Base-by-base conservation (phyloP, 2,329 filamentous ascomycete species). In the Falciphora oryzae region DNA sequence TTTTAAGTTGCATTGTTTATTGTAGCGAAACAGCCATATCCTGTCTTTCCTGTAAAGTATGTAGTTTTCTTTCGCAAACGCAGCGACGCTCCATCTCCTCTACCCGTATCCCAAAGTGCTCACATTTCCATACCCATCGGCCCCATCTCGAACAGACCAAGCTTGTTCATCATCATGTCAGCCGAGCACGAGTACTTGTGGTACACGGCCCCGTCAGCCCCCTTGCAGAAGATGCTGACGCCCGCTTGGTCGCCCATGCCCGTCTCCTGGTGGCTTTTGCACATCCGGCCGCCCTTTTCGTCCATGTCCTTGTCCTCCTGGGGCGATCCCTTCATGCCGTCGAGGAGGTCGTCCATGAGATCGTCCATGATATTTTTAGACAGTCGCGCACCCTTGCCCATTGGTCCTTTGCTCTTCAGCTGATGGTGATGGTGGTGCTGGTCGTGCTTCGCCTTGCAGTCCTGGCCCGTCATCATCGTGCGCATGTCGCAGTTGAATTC, bases 401-500 rank as follows among this genome's bases (percentile, higher is more conserved):
- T 53, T 22, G 44, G 44, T 14, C 22, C 44, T 11, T 22, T 53
- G 44, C 22, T 18, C 14, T 53, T 22, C 16, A 50, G 3, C 22
- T 10, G 7, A 4, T 25, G 22, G 22, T 22, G 38, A 18, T 44
- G 38, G 8, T 44, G 38, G 18, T n/a, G 44, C 16, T 4, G 22
- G 44, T 11, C 44, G 22, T 10, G 44, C 44, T 1, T 53, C 44
- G 18, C 44, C 7, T 22, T n/a, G 6, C 44, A 22, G 5, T 60
- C 57, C 35, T 57, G 32, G 13, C 53, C 50, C 62, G 44, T 53
- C 44, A 31, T 25, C 38, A 18, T 57, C 0, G 32, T 27, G 50
- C 35, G 28, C 35, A 78, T 77, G 67, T 79, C 76, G 65, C 73
- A 75, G 68, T 78, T 79, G 67, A 79, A 80, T 53, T 74, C 70